Evolutionary conservation across 2,329 filamentous ascomycete species (phyloP).

Genomic region (Xylogone sp.): DNA sequence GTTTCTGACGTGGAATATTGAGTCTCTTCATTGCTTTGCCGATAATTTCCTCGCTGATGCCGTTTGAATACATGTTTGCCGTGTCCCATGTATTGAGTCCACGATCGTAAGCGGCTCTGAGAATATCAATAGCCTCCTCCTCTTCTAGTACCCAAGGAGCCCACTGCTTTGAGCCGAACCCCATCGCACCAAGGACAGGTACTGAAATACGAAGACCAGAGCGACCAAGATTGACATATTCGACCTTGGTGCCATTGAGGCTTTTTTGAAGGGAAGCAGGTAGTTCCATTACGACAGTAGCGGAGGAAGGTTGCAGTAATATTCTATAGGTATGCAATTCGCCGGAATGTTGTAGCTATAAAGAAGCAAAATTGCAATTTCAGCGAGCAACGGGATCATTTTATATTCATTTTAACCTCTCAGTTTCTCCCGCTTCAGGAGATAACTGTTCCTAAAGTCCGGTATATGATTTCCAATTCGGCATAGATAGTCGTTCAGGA

Average conservation of each 20-base stretch:
- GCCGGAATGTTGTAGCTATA: too few species aligned
- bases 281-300: too few species aligned
- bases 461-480: too few species aligned
- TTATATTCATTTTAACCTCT: too few species aligned
- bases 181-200: constrained; percentile 60
- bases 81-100: constrained; percentile 55
- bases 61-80: constrained; percentile 51
- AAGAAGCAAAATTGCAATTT: too few species aligned
- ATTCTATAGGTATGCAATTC: too few species aligned
- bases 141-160: constrained; percentile 52
- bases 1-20: constrained; percentile 47
- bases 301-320: too few species aligned
- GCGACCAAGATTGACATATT: constrained; percentile 49
- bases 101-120: constrained; percentile 56
- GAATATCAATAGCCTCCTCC: constrained; percentile 42
- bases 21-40: constrained; percentile 54
- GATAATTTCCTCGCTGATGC: constrained; percentile 45
- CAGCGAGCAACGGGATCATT: too few species aligned
- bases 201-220: constrained; percentile 57
- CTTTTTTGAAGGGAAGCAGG: constrained; percentile 8
- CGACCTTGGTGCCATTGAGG: constrained; percentile 29
- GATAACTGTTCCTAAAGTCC: too few species aligned
- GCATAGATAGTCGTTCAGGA: too few species aligned
- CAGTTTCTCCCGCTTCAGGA: too few species aligned
- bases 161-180: constrained; percentile 47